phyloP scores from a whole-genome alignment of 108 stramenopile species.

The Fragilaria radians region DNA sequence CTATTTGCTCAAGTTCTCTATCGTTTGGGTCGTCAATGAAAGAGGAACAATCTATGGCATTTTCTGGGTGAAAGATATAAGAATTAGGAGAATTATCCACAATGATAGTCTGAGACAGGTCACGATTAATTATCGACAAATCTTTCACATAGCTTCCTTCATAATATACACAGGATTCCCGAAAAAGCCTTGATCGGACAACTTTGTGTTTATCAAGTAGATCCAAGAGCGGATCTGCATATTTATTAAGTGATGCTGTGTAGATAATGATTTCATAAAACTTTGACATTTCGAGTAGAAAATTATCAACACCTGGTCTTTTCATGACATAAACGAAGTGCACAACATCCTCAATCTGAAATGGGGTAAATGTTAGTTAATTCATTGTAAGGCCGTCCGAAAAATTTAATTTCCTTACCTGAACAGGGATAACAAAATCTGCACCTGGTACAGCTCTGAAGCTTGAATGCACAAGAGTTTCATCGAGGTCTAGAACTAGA shows the following conservation, averaged over 20 bases:
- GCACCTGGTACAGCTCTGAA: slow-evolving; percentile 92
- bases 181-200: slow-evolving; percentile 87
- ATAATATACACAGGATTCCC: slow-evolving; percentile 96
- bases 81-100: slow-evolving; percentile 97
- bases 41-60: slow-evolving; percentile 94
- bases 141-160: slow-evolving; percentile 99
- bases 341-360: slow-evolving; percentile 89
- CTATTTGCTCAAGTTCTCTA: slow-evolving; percentile 92
- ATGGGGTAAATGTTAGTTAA: slow-evolving; percentile 2
- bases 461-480: slow-evolving; percentile 97
- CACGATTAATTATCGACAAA: slow-evolving; percentile 76
- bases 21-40: slow-evolving; percentile 94
- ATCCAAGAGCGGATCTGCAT: slow-evolving; percentile 96
- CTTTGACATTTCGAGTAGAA: slow-evolving; percentile 89
- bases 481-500: slow-evolving; percentile 97
- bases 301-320: slow-evolving; percentile 95
- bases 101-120: slow-evolving; percentile 85
- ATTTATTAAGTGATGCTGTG: slow-evolving; percentile 97
- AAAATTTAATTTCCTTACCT: slow-evolving; percentile 43
- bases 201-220: slow-evolving; percentile 81
- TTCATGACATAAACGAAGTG: slow-evolving; percentile 98
- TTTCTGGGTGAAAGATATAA: slow-evolving; percentile 97
- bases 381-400: not conserved
- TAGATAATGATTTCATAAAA: slow-evolving; percentile 98
- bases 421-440: slow-evolving; percentile 98